Conservation (phyloP, 2,329 filamentous ascomycete genomes). For the Basipetospora sp. region DNA sequence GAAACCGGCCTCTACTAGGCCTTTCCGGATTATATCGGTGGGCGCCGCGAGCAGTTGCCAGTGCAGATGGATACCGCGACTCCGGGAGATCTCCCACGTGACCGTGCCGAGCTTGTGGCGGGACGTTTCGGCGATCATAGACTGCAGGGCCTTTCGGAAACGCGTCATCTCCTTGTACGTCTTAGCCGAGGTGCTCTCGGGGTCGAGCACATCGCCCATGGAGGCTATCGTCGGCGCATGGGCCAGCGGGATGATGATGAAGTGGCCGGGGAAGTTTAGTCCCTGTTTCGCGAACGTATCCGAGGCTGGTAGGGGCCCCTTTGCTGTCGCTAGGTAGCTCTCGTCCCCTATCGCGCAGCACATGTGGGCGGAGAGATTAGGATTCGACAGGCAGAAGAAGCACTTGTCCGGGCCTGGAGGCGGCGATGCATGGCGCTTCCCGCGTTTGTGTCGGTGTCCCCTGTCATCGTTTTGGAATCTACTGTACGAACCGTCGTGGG, state of each 20-base stretch:
- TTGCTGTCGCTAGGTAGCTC: slow-evolving; percentile 78
- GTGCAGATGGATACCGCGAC: slow-evolving; percentile 69
- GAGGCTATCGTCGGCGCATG: slow-evolving; percentile 62
- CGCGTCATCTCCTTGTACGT: slow-evolving; percentile 69
- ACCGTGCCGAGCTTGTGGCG: slow-evolving; percentile 58
- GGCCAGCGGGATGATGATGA: slow-evolving; percentile 77
- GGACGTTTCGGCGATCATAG: slow-evolving; percentile 51
- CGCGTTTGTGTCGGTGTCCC: slow-evolving; percentile 29
- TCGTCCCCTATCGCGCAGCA: slow-evolving; percentile 80
- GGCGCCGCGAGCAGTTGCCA: slow-evolving; percentile 85
- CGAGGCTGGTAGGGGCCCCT: slow-evolving; percentile 66
- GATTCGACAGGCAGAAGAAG: slow-evolving; percentile 91
- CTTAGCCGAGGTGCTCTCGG: slow-evolving; percentile 38
- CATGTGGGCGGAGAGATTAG: slow-evolving; percentile 70
- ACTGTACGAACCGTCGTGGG: slow-evolving; percentile 33
- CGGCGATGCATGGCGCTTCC: slow-evolving; percentile 33
- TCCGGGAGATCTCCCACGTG: slow-evolving; percentile 82
- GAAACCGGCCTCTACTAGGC: slow-evolving; percentile 77
- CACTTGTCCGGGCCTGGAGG: slow-evolving; percentile 63
- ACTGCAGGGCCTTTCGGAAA: slow-evolving; percentile 63
- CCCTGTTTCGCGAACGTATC: slow-evolving; percentile 50
- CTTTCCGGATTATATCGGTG: slow-evolving; percentile 49
- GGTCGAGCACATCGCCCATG: slow-evolving; percentile 41
- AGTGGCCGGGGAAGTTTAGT: slow-evolving; percentile 66
- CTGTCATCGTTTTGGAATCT: slow-evolving; percentile 37